These are phyloP conservation scores for Tetrapyrgos nigripes DNA, from an alignment of 1,284 basidiomycete species.

Conservation along the genomic window DNA sequence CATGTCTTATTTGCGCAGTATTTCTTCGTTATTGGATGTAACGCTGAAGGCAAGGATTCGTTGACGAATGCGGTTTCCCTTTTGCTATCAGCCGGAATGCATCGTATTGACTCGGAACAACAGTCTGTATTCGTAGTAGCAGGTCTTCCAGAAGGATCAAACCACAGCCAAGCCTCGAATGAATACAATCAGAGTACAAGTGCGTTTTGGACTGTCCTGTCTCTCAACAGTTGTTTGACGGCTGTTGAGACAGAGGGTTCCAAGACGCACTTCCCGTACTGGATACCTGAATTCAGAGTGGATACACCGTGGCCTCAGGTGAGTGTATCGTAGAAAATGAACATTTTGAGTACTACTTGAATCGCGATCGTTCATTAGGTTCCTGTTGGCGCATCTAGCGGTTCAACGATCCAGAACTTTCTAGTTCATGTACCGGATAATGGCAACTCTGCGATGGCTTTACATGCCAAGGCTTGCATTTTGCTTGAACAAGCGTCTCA, in stretches of 20 bases:
- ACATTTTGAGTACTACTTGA: conserved; percentile 24
- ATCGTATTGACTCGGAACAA: conserved; percentile 11
- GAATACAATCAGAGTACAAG: conserved; percentile 16
- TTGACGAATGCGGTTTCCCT: conserved; percentile 13
- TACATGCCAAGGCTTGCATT: conserved; percentile 16
- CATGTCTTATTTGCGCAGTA: conserved; percentile 17
- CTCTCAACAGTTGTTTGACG: conserved; percentile 15
- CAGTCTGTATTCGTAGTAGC: no score
- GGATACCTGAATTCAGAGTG: conserved; percentile 7
- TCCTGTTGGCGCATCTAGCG: background rate
- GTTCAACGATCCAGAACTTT: conserved; percentile 17
- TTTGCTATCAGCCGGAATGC: conserved; percentile 12
- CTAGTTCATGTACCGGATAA: conserved; percentile 8
- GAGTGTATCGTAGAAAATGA: conserved; percentile 37
- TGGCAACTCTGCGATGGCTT: conserved; percentile 11
- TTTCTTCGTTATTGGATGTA: conserved; percentile 6
- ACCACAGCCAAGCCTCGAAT: background rate
- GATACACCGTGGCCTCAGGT: conserved; percentile 20
- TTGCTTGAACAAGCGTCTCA: conserved; percentile 14
- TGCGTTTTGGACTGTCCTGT: conserved; percentile 19
- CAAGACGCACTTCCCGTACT: conserved; percentile 4
- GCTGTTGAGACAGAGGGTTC: conserved; percentile 26
- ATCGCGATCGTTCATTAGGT: background rate
- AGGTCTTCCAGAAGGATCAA: background rate
- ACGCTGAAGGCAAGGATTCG: conserved; percentile 13